Evolutionary conservation across 2,329 filamentous ascomycete species (phyloP), one percentile per base, ranked within the genome.

Genomic region (Celoporthe dispersa): DNA sequence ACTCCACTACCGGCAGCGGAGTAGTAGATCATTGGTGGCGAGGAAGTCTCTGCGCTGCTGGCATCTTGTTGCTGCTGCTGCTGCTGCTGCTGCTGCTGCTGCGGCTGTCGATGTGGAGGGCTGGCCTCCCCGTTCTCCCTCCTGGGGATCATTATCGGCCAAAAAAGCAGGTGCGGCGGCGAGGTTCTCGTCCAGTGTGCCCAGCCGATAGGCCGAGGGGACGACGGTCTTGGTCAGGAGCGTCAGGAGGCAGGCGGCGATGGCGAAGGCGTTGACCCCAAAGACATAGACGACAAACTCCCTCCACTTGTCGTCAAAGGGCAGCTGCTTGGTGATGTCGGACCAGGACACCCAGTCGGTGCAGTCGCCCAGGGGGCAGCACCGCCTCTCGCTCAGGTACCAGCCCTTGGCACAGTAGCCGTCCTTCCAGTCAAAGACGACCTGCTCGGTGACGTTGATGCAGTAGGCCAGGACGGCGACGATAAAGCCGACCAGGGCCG

Each of bases 1-100:
- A 99, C 96, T 75, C 96, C 96, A 80, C 94, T 97, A 64, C 96
- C 96, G 57, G 95, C 95, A 70, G 95, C 96, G 9, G 96, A 94
- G 79, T 98, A 99, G 80, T 97, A 99, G 6, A 95, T 87, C 91
- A 97, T 97, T 0, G 93, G 92, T 2, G 91, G 87, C 0, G 84
- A 80, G 1, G 68, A 64, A 0, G 77, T 76, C 71, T 68, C 79
- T 72, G 67, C 80, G 4, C 6, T 63, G 11, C 37, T 33, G n/a
- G 83, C 28, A 78, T 83, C 72, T 77, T 84, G 60, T 79, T 74
- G 55, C 75, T 78, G 71, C 57, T 57, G 74, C 69, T n/a, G 67
- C 48, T 51, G 64, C 70, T 48, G 70, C 63, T 22, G 39, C 69
- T n/a, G 67, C 51, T 51, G 63, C 69, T 51, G 70, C 64, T 22